These are phyloP conservation scores for Cyberlindnera veronae DNA, from an alignment of 805 yeast genomes.

Conservation along the genomic window DNA sequence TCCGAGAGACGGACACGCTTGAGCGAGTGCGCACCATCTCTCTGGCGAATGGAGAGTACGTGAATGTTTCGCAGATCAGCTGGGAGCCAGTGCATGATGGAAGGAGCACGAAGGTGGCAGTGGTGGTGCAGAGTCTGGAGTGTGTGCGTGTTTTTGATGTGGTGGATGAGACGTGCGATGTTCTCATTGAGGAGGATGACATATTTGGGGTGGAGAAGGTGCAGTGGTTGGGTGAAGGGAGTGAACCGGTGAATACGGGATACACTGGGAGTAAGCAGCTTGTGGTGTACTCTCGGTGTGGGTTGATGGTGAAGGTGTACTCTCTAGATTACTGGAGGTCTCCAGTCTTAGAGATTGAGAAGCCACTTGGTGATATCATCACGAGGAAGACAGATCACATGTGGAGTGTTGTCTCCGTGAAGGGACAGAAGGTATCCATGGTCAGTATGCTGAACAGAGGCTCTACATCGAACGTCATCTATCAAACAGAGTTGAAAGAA, in stretches of 20 bases:
- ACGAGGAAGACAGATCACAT: slow-evolving; percentile 2
- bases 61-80: slow-evolving; percentile 15
- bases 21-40: slow-evolving; percentile 10
- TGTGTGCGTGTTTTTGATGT: slow-evolving; percentile 14
- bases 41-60: slow-evolving; percentile 2
- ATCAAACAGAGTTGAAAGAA: slow-evolving; percentile 6
- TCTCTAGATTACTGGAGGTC: slow-evolving; percentile 13
- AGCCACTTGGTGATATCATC: slow-evolving; percentile 12
- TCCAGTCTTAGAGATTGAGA: slow-evolving; percentile 11
- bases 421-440: neutral
- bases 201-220: slow-evolving; percentile 19
- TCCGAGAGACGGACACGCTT: slow-evolving; percentile 14
- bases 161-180: slow-evolving; percentile 12
- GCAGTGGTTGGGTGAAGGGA: slow-evolving; percentile 15
- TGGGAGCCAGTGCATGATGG: slow-evolving; percentile 18
- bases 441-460: slow-evolving; percentile 8
- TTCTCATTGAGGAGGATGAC: slow-evolving; percentile 17
- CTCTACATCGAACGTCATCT: slow-evolving; percentile 2
- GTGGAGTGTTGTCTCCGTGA: slow-evolving; percentile 2
- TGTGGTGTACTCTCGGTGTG: slow-evolving; percentile 12
- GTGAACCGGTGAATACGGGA: slow-evolving; percentile 14
- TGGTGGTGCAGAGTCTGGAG: slow-evolving; percentile 8
- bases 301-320: slow-evolving; percentile 12
- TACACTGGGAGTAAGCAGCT: slow-evolving; percentile 19
- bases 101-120: slow-evolving; percentile 12